Evolutionary conservation across 129 eudicot genomes (phyloP).

Genomic region (Lactuca saligna): DNA sequence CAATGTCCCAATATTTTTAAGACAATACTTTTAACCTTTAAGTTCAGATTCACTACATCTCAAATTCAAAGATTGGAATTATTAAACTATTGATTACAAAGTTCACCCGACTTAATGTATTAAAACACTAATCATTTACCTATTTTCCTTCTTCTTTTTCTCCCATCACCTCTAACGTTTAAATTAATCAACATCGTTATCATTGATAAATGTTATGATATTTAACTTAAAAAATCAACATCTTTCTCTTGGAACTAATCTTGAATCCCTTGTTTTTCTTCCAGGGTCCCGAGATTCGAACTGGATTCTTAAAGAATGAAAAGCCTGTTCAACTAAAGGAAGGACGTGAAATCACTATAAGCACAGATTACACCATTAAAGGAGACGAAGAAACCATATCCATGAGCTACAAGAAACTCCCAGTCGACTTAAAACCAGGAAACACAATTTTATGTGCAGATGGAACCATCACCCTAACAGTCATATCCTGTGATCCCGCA

Average conservation of each 20-base stretch:
- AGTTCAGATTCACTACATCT: too few species aligned
- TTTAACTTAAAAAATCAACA: neutral
- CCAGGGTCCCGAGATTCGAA: slow-evolving; percentile 98
- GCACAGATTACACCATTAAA: slow-evolving; percentile 78
- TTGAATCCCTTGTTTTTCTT: neutral
- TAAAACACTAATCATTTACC: too few species aligned
- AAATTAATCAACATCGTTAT: too few species aligned
- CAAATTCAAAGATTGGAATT: too few species aligned
- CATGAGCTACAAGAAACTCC: slow-evolving; percentile 89
- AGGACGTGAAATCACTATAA: slow-evolving; percentile 76
- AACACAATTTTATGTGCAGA: slow-evolving; percentile 84
- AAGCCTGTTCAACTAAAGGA: slow-evolving; percentile 84
- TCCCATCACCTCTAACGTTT: too few species aligned
- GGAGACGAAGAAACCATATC: slow-evolving; percentile 72
- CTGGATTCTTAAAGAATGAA: slow-evolving; percentile 74
- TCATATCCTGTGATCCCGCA: slow-evolving; percentile 64
- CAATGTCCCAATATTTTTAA: too few species aligned
- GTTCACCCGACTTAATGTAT: too few species aligned
- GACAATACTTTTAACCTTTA: too few species aligned
- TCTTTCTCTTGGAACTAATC: neutral
- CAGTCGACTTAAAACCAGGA: slow-evolving; percentile 80
- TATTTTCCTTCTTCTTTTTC: too few species aligned
- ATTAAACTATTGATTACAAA: too few species aligned
- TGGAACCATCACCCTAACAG: slow-evolving; percentile 82
- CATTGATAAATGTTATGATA: too few species aligned